Base-by-base conservation (phyloP, 805 yeast genomes). In the Starmerella roubikii region DNA sequence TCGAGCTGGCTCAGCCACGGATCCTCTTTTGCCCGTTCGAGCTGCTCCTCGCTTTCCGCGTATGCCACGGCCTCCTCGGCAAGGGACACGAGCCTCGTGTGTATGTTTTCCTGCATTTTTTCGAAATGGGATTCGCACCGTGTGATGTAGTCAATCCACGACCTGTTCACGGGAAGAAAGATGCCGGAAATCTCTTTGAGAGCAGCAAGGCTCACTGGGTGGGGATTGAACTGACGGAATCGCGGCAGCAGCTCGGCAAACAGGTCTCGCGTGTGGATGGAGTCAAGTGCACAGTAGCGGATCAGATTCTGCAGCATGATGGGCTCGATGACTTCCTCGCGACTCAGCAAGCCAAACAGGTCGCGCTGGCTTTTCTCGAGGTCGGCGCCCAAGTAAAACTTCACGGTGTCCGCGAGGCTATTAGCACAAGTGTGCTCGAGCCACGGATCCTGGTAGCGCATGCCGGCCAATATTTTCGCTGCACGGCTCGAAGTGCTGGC, bases 131-230 rank as follows among this genome's bases (percentile, higher is more conserved):
- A 39, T 56, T 91, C 98, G 2, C 95, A 74, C 2, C 59, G 65
- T 5, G 66, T 57, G n/a, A 86, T 60, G 52, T 84, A 91, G 2
- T 67, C 55, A 12, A 74, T 65, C 98, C 98, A 91, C 12, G 61
- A 51, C 12, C 68, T 57, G 15, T 79, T 72, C 0, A 93, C 78
- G 1, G 99, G 94, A 30, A 93, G 60, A 35, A 86, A 72, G 32
- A 81, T 71, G 17, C 78, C 68, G 9, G 85, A 76, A 52, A 91
- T 63, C 40, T 74, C 77, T 47, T 78, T 67, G 32, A 91, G 61
- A 2, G 94, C 95, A 1, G 91, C 86, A 61, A 86, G 79, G 13
- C 93, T 81, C 2, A 88, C 93, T 0, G 98, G 96, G 58, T 91
- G 98, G 0, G 98, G 94, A 32, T 86, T 74, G 36, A 73, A 69